Evolutionary conservation across 129 eudicot genomes (phyloP).

Genomic region (Centaurea solstitialis): DNA sequence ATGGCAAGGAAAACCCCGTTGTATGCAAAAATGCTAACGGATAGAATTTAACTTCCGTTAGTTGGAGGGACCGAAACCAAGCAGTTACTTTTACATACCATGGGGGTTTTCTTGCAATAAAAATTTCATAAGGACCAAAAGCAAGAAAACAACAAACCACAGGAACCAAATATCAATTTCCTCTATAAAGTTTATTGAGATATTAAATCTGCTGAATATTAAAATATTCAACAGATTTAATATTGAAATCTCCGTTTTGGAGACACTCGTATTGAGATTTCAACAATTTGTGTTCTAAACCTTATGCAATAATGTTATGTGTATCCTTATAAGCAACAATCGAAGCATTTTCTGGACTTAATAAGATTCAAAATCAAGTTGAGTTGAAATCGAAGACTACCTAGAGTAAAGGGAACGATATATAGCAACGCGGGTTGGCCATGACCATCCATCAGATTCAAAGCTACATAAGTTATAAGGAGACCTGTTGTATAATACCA

Average conservation of each 20-base stretch:
- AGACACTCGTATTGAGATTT: background rate
- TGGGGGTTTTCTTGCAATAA: too few relatives aligned
- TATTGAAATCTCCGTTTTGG: background rate
- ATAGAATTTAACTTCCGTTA: too few relatives aligned
- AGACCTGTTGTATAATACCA: constrained; percentile 58
- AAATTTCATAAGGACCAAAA: too few relatives aligned
- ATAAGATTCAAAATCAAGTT: background rate
- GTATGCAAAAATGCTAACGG: too few relatives aligned
- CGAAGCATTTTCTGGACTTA: background rate
- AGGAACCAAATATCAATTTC: too few relatives aligned
- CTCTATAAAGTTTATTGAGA: background rate
- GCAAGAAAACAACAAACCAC: too few relatives aligned
- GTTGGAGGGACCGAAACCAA: too few relatives aligned
- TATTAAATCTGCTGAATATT: background rate
- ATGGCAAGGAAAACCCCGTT: too few relatives aligned
- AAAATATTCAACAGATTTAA: background rate
- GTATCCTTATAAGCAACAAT: background rate
- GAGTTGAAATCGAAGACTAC: constrained; percentile 33
- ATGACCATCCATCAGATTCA: constrained; percentile 92
- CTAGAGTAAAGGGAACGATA: constrained; percentile 83
- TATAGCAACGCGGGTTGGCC: constrained; percentile 92
- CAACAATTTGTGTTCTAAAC: background rate
- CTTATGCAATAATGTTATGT: background rate
- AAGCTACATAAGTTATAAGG: constrained; percentile 70
- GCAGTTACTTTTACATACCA: too few relatives aligned